Conservation (phyloP, 164 flowering plant genomes). For the Malania oleifera region DNA sequence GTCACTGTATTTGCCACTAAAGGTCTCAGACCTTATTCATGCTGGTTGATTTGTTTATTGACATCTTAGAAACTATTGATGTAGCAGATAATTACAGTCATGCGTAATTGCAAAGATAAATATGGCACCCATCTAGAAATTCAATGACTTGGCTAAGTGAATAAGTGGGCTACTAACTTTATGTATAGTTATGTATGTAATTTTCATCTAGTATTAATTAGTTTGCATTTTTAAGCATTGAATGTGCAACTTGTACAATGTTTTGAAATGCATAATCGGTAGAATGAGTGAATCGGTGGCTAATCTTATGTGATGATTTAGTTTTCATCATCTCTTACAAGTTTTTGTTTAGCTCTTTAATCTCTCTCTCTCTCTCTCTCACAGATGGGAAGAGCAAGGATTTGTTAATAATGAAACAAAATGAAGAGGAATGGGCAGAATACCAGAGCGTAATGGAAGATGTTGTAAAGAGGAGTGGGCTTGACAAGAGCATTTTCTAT, state of each 20-base stretch:
- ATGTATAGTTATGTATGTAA: neutral
- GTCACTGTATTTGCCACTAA: neutral
- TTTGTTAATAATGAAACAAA: slow-evolving; percentile 66
- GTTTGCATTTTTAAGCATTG: neutral
- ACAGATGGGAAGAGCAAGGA: slow-evolving; percentile 94
- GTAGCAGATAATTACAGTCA: neutral
- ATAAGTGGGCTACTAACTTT: too few species aligned
- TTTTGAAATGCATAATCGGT: too few species aligned
- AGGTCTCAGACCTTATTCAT: neutral
- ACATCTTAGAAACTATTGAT: neutral
- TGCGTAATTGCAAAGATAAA: neutral
- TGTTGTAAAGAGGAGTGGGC: slow-evolving; percentile 66
- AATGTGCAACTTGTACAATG: too few species aligned
- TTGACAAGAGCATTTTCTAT: slow-evolving; percentile 64
- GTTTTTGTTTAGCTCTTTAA: neutral
- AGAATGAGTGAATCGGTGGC: neutral
- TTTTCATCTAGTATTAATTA: neutral
- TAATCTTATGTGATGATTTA: neutral
- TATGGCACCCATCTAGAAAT: neutral
- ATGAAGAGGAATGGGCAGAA: slow-evolving; percentile 82
- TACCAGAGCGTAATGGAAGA: slow-evolving; percentile 61
- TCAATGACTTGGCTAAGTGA: neutral
- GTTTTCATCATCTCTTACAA: neutral
- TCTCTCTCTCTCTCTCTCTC: neutral
- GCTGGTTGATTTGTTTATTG: neutral